A percentile compares a stretch with the other conserved stretches of the same genome.
phyloP scores from a whole-genome alignment of 1,139 yeast species.

The Geotrichum restrictum region DNA sequence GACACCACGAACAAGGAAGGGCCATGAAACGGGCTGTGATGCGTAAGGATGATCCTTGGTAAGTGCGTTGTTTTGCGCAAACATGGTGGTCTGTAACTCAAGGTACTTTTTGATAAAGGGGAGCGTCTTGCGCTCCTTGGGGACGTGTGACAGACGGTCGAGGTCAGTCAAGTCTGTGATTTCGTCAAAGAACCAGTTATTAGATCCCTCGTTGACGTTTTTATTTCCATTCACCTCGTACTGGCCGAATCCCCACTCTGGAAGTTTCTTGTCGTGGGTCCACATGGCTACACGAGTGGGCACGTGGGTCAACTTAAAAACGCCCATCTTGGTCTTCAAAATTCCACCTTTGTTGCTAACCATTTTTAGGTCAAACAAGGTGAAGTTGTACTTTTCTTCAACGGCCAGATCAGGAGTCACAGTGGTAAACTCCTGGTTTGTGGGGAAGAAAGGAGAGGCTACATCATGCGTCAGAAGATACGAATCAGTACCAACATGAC shows the following conservation, averaged over 20 bases:
- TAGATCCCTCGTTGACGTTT: conserved; percentile 61
- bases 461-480: conserved; percentile 88
- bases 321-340: conserved; percentile 66
- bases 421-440: conserved; percentile 88
- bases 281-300: conserved; percentile 92
- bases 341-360: conserved; percentile 51
- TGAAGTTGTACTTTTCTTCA: conserved; percentile 62
- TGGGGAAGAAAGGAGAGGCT: conserved; percentile 88
- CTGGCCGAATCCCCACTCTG: conserved; percentile 92
- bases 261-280: conserved; percentile 82
- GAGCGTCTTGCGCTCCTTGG: conserved; percentile 50
- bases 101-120: conserved; percentile 83
- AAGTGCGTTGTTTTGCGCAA: conserved; percentile 83
- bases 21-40: conserved; percentile 91
- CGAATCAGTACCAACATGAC: conserved; percentile 77
- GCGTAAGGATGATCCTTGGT: conserved; percentile 94
- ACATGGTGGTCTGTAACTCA: conserved; percentile 86
- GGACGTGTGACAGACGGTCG: conserved; percentile 53
- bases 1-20: conserved; percentile 85
- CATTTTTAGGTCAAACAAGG: conserved; percentile 72
- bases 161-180: conserved; percentile 63
- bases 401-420: conserved; percentile 56
- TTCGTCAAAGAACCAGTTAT: conserved; percentile 73
- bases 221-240: conserved; percentile 95
- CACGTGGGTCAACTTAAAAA: conserved; percentile 68